Evolutionary conservation across 345 rosid species (phyloP).

Genomic region (Arabidopsis suecica): DNA sequence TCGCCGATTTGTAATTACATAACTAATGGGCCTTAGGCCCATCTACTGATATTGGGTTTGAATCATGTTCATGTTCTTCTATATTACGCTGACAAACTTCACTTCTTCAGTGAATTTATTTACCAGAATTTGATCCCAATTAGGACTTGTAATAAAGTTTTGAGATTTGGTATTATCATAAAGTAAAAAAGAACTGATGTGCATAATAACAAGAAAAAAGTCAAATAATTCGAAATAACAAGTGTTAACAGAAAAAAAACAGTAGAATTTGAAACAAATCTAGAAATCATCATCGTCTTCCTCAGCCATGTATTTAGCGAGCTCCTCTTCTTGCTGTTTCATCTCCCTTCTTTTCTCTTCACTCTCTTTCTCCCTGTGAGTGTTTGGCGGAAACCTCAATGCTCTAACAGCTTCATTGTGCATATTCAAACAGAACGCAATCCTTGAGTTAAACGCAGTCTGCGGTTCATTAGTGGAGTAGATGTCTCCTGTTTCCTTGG

Average conservation of each 20-base stretch:
- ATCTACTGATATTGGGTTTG: not conserved
- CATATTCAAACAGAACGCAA: constrained; percentile 87
- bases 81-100: too few relatives aligned
- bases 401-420: constrained; percentile 90
- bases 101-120: not conserved
- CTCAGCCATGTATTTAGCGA: constrained; percentile 86
- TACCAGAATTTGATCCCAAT: not conserved
- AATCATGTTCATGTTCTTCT: too few relatives aligned
- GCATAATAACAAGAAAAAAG: not conserved
- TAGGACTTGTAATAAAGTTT: not conserved
- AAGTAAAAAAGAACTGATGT: not conserved
- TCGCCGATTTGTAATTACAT: not conserved
- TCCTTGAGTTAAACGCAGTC: constrained; percentile 80
- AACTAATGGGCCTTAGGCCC: constrained; percentile 38
- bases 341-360: constrained; percentile 86
- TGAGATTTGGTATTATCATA: not conserved
- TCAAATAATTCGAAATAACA: not conserved
- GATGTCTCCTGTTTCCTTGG: constrained; percentile 87
- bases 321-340: constrained; percentile 89
- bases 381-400: constrained; percentile 70
- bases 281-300: constrained; percentile 88
- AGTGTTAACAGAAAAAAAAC: not conserved
- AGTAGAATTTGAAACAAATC: constrained; percentile 7
- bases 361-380: constrained; percentile 81
- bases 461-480: constrained; percentile 95